Conservation (phyloP, 1,284 basidiomycete genomes). For the Irpex rosettiformis region DNA sequence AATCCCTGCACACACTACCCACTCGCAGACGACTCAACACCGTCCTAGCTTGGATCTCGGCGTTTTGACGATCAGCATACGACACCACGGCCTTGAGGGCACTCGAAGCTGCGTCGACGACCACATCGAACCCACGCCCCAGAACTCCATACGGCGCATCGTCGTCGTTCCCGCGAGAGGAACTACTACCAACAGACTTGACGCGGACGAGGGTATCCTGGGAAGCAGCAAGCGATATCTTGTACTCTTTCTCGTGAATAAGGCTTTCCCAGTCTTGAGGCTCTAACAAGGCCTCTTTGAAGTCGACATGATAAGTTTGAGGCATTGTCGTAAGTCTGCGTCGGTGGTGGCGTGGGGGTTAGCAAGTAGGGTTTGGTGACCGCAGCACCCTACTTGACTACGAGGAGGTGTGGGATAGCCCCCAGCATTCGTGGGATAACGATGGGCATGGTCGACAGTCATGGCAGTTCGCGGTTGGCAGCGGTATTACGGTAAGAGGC, state of each 20-base stretch:
- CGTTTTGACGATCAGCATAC: background rate
- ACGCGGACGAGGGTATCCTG: background rate
- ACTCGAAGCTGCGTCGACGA: background rate
- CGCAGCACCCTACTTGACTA: background rate
- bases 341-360: background rate
- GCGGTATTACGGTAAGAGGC: background rate
- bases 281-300: background rate
- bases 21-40: background rate
- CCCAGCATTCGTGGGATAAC: background rate
- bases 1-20: background rate
- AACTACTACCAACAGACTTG: too few species aligned
- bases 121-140: background rate
- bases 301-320: background rate
- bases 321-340: background rate
- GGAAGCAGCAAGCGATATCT: background rate
- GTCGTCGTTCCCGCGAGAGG: too few species aligned
- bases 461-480: background rate
- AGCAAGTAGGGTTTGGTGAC: background rate
- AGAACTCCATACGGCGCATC: background rate
- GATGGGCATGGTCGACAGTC: background rate
- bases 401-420: background rate
- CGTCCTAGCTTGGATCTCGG: background rate
- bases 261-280: conserved; percentile 1
- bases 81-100: background rate
- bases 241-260: background rate